Conservation (phyloP, 1,139 yeast genomes). For the Hyphopichia pseudoburtonii region DNA sequence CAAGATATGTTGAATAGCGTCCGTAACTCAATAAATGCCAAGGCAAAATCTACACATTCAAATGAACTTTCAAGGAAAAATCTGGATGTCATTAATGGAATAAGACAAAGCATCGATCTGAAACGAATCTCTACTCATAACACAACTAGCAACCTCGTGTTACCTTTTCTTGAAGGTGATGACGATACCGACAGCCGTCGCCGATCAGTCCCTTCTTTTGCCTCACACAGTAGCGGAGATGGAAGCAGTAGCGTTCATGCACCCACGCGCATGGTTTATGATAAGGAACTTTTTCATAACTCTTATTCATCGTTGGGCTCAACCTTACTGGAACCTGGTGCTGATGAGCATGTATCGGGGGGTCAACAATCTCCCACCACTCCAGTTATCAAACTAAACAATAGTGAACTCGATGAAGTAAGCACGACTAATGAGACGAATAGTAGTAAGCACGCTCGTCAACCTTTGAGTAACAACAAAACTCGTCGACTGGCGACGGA, state of each 20-base stretch:
- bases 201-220: conserved; percentile 2
- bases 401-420: too few relatives aligned
- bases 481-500: too few relatives aligned
- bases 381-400: conserved; percentile 6
- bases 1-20: conserved; percentile 28
- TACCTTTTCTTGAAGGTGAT: conserved; percentile 7
- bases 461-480: too few relatives aligned
- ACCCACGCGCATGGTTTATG: conserved; percentile 2
- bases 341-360: not conserved
- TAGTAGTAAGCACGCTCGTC: too few relatives aligned
- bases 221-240: conserved; percentile 6
- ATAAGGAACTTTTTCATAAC: conserved; percentile 8
- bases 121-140: conserved; percentile 16
- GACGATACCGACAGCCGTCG: not conserved
- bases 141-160: conserved; percentile 2
- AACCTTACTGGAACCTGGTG: conserved; percentile 6
- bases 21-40: conserved; percentile 25
- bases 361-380: conserved; percentile 3
- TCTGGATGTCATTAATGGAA: conserved; percentile 18
- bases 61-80: conserved; percentile 11
- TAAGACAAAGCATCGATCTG: conserved; percentile 30
- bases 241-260: conserved; percentile 1
- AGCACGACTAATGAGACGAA: too few relatives aligned
- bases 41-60: conserved; percentile 12
- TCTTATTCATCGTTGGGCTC: conserved; percentile 16